phyloP scores from a whole-genome alignment of 2,329 filamentous ascomycete species.

The Arachnomyces sp. region DNA sequence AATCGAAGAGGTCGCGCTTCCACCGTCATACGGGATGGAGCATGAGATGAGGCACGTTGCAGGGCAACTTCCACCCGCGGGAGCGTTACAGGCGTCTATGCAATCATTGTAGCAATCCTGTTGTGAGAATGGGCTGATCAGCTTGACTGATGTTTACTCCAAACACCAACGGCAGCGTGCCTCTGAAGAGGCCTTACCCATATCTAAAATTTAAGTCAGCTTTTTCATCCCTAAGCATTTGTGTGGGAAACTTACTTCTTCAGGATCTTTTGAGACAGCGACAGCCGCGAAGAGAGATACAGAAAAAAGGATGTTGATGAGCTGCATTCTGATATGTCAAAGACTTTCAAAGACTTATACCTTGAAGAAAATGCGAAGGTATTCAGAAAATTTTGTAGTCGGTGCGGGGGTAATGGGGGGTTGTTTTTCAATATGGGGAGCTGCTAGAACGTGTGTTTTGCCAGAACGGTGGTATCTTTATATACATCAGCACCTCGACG shows the following conservation, averaged over 20 bases:
- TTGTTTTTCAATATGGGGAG: too few species aligned
- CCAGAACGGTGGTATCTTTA: too few species aligned
- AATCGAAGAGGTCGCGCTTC: neutral
- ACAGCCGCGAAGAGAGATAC: conserved; percentile 1
- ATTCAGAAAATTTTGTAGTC: too few species aligned
- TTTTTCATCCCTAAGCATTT: neutral
- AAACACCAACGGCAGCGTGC: neutral
- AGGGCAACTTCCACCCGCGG: too few species aligned
- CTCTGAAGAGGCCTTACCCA: neutral
- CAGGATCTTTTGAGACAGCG: neutral
- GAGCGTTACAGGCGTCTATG: neutral
- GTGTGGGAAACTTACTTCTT: neutral
- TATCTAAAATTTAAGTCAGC: neutral
- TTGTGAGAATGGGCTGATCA: neutral
- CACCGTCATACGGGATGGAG: neutral
- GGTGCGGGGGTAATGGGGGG: too few species aligned
- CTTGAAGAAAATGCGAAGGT: too few species aligned
- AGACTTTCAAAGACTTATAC: too few species aligned
- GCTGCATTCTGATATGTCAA: conserved; percentile 1
- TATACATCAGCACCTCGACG: too few species aligned
- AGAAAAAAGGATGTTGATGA: neutral
- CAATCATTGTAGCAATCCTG: neutral
- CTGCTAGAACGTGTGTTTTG: too few species aligned
- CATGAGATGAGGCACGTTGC: too few species aligned
- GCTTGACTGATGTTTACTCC: neutral